Conservation (phyloP, 345 rosid genomes). For the Brassica incana region DNA sequence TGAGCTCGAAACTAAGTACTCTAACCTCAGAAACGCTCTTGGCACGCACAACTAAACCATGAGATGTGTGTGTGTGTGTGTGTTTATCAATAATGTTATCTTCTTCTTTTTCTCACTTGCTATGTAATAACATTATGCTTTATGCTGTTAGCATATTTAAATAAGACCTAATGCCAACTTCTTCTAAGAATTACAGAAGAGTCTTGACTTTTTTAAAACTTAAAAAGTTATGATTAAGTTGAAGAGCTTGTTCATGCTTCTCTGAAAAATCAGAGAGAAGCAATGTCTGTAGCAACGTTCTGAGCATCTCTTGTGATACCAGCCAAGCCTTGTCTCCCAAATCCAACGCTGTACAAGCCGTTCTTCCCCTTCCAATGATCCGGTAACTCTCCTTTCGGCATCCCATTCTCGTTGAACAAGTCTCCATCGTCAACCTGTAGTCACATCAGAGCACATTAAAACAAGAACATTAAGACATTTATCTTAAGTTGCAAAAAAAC, state of each 20-base stretch:
- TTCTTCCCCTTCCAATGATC: conserved; percentile 45
- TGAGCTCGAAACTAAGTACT: conserved; percentile 47
- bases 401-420: conserved; percentile 32
- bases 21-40: conserved; percentile 40
- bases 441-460: background rate
- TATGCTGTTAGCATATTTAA: background rate
- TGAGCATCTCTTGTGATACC: conserved; percentile 44
- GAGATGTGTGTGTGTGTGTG: conserved; percentile 10
- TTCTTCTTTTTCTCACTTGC: background rate
- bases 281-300: conserved; percentile 39
- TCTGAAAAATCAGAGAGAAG: conserved; percentile 9
- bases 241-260: conserved; percentile 8
- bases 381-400: conserved; percentile 31
- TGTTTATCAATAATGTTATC: conserved; percentile 19
- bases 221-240: background rate
- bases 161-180: background rate
- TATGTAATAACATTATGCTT: conserved; percentile 13
- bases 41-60: conserved; percentile 13
- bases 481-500: background rate
- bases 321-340: conserved; percentile 41
- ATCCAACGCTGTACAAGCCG: conserved; percentile 48
- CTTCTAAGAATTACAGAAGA: background rate
- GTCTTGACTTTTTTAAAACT: background rate
- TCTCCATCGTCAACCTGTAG: conserved; percentile 32
- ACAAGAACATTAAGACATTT: conserved; percentile 13